A percentile compares a stretch with the other conserved stretches of the same genome.
These are phyloP conservation scores for Puccinia triticina DNA, from an alignment of 1,284 basidiomycete genomes.

Conservation along the genomic window DNA sequence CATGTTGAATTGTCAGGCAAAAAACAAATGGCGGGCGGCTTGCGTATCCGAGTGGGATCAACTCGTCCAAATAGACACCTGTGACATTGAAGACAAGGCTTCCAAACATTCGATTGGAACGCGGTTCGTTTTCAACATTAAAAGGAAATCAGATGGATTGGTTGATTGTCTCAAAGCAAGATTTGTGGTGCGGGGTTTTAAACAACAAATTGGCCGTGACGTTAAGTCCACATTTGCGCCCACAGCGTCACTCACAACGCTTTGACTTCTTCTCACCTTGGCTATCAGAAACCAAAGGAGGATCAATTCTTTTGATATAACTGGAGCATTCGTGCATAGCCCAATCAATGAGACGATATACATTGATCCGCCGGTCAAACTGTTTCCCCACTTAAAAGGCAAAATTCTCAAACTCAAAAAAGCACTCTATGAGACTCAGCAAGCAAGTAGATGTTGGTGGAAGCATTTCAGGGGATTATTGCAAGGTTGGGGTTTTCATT, in stretches of 20 bases:
- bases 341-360: background rate
- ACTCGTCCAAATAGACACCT: background rate
- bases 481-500: no score
- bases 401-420: no score
- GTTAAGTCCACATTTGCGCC: background rate
- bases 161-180: background rate
- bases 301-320: constrained; percentile 19
- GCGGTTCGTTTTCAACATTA: constrained; percentile 1
- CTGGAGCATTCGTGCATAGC: constrained; percentile 4
- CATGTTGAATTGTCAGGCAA: background rate
- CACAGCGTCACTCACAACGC: background rate
- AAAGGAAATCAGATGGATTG: background rate
- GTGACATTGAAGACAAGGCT: background rate
- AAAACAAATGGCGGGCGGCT: background rate
- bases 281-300: background rate
- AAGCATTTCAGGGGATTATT: no score
- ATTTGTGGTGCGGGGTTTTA: background rate
- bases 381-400: no score
- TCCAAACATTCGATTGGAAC: background rate
- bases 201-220: background rate
- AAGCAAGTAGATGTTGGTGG: no score
- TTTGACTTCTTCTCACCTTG: background rate
- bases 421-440: no score
- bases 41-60: background rate
- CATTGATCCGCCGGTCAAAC: no score